These are phyloP conservation scores for Lachancea dasiensis DNA, from an alignment of 805 yeast species.

Conservation along the genomic window DNA sequence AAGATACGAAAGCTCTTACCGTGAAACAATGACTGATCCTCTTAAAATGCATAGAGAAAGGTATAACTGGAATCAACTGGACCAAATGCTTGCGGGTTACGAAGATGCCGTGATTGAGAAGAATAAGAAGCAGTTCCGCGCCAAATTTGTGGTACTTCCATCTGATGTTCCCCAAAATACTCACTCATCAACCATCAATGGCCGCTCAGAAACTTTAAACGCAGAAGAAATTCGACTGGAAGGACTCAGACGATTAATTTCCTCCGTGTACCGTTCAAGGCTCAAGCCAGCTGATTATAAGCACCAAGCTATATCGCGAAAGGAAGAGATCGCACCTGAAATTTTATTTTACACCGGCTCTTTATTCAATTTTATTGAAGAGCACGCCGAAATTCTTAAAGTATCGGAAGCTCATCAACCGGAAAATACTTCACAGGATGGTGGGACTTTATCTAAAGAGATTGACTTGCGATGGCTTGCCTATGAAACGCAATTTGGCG, in stretches of 20 bases:
- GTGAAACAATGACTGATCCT: conserved; percentile 51
- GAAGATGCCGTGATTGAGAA: conserved; percentile 59
- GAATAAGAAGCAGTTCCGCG: conserved; percentile 49
- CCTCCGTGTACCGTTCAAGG: conserved; percentile 53
- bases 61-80: conserved; percentile 87
- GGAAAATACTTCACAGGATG: conserved; percentile 33
- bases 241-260: conserved; percentile 68
- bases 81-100: conserved; percentile 87
- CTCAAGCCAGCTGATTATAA: conserved; percentile 41
- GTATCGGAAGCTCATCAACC: conserved; percentile 29
- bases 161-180: conserved; percentile 56
- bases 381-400: conserved; percentile 40
- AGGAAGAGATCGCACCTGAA: conserved; percentile 59
- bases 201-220: conserved; percentile 54
- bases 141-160: conserved; percentile 83
- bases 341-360: conserved; percentile 85
- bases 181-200: conserved; percentile 35
- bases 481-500: conserved; percentile 53
- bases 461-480: conserved; percentile 52
- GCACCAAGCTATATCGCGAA: conserved; percentile 28
- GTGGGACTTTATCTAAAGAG: conserved; percentile 40
- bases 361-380: conserved; percentile 57
- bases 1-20: conserved; percentile 63
- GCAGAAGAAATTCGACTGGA: conserved; percentile 91
- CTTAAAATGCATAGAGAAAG: conserved; percentile 45